phyloP scores from a whole-genome alignment of 495 filamentous ascomycete genomes.

The Choiromyces venosus region DNA sequence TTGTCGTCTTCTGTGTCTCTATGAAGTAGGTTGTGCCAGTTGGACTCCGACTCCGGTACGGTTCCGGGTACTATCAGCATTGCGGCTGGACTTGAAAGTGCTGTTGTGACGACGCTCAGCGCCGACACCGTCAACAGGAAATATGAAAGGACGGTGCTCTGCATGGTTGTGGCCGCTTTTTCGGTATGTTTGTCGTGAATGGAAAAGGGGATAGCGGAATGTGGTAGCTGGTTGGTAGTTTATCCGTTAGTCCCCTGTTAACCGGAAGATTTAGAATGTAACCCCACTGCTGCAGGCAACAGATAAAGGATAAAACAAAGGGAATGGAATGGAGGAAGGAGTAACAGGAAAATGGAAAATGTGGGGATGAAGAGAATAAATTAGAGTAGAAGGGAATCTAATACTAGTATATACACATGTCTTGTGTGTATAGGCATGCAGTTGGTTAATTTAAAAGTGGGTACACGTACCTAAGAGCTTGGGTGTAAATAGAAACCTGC shows the following conservation, averaged over 20 bases:
- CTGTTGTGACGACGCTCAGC: constrained; percentile 39
- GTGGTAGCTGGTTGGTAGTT: not conserved
- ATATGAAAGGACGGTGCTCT: constrained; percentile 36
- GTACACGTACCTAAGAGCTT: not conserved
- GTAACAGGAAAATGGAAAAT: not conserved
- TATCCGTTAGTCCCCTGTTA: not conserved
- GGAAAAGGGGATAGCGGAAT: not conserved
- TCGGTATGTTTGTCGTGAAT: not conserved
- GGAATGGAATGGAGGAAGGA: not conserved
- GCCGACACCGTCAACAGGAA: constrained; percentile 25
- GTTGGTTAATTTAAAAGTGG: not conserved
- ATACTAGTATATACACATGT: not conserved
- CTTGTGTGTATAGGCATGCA: not conserved
- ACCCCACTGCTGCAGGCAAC: not conserved
- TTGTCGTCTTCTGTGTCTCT: constrained; percentile 10
- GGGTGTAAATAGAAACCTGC: not conserved
- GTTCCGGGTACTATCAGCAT: constrained; percentile 25
- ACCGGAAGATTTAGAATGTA: not conserved
- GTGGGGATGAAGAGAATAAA: not conserved
- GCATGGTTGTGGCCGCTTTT: constrained; percentile 27
- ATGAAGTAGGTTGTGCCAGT: constrained; percentile 31
- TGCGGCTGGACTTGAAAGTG: constrained; percentile 28
- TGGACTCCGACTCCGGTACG: constrained; percentile 7
- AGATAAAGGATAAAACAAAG: not conserved
- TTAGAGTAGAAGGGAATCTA: not conserved